A percentile compares a stretch with the other conserved stretches of the same genome.
phyloP scores from a whole-genome alignment of 2,329 filamentous ascomycete genomes.

The Dissoconium aciculare region DNA sequence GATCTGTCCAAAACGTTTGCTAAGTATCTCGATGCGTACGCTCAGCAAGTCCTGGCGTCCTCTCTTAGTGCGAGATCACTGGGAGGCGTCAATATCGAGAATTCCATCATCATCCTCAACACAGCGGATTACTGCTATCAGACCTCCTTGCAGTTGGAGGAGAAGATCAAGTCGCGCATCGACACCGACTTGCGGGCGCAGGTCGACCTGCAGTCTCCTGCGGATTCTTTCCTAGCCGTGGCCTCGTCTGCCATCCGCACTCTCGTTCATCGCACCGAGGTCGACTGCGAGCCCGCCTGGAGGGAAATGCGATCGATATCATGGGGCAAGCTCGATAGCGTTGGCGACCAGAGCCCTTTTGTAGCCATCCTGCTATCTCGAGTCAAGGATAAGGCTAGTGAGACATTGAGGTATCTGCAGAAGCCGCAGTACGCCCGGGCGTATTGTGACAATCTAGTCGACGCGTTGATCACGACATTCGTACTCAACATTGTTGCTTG shows the following conservation, averaged over 20 bases:
- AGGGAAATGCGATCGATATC: constrained; percentile 93
- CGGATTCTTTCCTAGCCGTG: constrained; percentile 89
- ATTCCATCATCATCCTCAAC: constrained; percentile 76
- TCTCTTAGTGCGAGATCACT: constrained; percentile 48
- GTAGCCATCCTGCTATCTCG: constrained; percentile 65
- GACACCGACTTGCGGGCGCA: constrained; percentile 59
- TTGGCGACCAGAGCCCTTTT: constrained; percentile 86
- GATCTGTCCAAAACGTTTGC: constrained; percentile 76
- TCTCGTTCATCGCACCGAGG: constrained; percentile 69
- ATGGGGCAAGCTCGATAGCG: constrained; percentile 85
- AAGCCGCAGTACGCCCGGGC: constrained; percentile 91
- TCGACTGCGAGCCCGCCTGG: constrained; percentile 75
- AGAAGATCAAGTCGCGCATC: constrained; percentile 83
- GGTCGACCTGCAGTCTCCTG: constrained; percentile 83
- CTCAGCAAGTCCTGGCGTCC: constrained; percentile 74
- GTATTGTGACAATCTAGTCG: constrained; percentile 91
- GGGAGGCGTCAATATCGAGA: constrained; percentile 50
- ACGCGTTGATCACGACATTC: constrained; percentile 65
- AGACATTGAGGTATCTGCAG: constrained; percentile 61
- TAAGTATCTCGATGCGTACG: constrained; percentile 90
- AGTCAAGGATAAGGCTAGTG: constrained; percentile 55
- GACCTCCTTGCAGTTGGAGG: constrained; percentile 83
- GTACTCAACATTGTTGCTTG: constrained; percentile 76
- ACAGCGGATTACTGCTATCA: constrained; percentile 95
- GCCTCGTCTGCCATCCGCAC: constrained; percentile 74